Evolutionary conservation across 164 flowering plant genomes (phyloP).

Genomic region (Malania oleifera): DNA sequence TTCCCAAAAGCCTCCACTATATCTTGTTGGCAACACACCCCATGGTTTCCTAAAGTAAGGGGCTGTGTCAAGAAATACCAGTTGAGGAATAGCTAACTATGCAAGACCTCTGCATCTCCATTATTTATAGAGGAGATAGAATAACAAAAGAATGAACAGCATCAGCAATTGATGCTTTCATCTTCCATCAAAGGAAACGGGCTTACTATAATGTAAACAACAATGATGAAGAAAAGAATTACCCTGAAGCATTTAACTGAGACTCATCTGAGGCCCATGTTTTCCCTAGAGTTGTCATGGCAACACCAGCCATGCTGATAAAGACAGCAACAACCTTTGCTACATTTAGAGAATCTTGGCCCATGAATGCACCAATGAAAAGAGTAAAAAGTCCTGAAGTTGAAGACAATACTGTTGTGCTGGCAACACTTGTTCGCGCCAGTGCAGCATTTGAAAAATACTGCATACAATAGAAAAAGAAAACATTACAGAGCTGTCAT

Average conservation of each 20-base stretch:
- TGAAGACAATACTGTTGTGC: conserved; percentile 92
- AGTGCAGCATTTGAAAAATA: conserved; percentile 97
- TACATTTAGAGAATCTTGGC: conserved; percentile 80
- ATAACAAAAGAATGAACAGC: not conserved
- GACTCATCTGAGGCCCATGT: conserved; percentile 97
- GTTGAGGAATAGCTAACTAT: not conserved
- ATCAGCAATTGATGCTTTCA: not conserved
- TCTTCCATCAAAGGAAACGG: not conserved
- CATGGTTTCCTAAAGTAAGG: not conserved
- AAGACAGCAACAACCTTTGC: conserved; percentile 87
- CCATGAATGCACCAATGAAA: conserved; percentile 78
- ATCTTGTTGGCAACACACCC: no score
- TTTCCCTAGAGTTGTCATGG: conserved; percentile 94
- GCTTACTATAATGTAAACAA: not conserved
- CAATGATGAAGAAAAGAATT: conserved; percentile 17
- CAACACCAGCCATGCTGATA: conserved; percentile 96
- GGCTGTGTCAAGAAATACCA: not conserved
- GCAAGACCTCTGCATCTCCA: not conserved
- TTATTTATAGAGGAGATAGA: not conserved
- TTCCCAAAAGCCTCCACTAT: no score
- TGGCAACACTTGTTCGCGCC: conserved; percentile 95
- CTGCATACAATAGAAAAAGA: conserved; percentile 31
- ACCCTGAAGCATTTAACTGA: conserved; percentile 49
- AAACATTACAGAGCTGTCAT: not conserved
- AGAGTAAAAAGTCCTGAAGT: conserved; percentile 98